These are phyloP conservation scores for Pseudoturritis turrita DNA, from an alignment of 345 rosid genomes.

Conservation along the genomic window DNA sequence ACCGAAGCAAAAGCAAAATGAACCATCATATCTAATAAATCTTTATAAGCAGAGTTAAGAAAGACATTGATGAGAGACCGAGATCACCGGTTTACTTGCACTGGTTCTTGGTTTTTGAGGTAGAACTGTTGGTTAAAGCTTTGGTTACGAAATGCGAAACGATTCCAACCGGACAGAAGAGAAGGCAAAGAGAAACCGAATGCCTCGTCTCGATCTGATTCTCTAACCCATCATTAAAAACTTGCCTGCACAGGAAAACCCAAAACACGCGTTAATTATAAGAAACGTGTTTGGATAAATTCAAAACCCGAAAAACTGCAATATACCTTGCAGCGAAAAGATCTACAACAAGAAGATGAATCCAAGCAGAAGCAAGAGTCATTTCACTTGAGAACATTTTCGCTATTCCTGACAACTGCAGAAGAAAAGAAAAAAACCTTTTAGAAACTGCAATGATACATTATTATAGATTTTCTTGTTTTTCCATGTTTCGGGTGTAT, in stretches of 20 bases:
- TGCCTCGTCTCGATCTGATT: conserved; percentile 85
- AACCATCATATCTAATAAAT: background rate
- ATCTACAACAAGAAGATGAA: conserved; percentile 80
- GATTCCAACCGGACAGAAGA: conserved; percentile 83
- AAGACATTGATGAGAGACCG: background rate
- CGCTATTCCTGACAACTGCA: conserved; percentile 71
- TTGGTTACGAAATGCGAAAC: conserved; percentile 63
- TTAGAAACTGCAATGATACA: background rate
- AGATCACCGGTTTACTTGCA: background rate
- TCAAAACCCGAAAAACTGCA: background rate
- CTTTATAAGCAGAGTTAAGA: background rate
- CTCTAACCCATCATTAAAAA: conserved; percentile 69
- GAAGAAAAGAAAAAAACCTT: background rate
- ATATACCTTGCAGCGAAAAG: conserved; percentile 88
- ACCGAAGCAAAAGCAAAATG: background rate
- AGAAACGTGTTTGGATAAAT: background rate
- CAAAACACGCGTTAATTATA: background rate
- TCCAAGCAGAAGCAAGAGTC: conserved; percentile 94
- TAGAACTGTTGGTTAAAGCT: conserved; percentile 42
- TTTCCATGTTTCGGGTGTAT: background rate
- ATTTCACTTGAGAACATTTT: conserved; percentile 87
- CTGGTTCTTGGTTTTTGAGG: conserved; percentile 16
- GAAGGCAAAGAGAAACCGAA: conserved; percentile 81
- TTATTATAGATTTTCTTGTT: background rate
- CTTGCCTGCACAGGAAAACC: conserved; percentile 51